Conservation (phyloP, 805 yeast genomes). For the Spathaspora sp. region DNA sequence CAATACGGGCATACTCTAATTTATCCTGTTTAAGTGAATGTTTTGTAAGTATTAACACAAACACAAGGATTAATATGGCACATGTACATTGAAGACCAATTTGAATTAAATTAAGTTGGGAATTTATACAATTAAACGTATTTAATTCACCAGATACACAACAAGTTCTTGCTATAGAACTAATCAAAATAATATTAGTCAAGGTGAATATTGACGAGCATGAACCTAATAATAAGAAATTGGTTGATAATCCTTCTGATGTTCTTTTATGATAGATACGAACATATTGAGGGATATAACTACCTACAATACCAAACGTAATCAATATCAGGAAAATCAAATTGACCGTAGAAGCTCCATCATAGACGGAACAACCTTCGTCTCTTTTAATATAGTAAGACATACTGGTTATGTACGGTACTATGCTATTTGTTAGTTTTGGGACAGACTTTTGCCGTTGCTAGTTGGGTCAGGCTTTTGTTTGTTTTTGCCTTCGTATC, state of each 20-base stretch:
- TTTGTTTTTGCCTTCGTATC: neutral
- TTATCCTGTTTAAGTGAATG: conserved; percentile 45
- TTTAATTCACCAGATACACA: conserved; percentile 44
- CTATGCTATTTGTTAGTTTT: too few relatives aligned
- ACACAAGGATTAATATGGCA: conserved; percentile 52
- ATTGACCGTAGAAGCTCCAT: conserved; percentile 47
- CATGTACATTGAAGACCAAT: conserved; percentile 61
- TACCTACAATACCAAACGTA: conserved; percentile 62
- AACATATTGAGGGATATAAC: conserved; percentile 74
- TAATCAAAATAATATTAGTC: conserved; percentile 61
- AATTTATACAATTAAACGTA: conserved; percentile 58
- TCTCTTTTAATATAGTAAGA: neutral
- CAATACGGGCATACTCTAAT: conserved; percentile 40
- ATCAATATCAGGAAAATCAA: conserved; percentile 49
- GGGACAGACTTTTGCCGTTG: too few relatives aligned
- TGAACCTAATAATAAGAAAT: conserved; percentile 66
- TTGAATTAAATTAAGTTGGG: conserved; percentile 64
- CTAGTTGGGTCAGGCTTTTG: neutral
- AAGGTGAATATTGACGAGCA: conserved; percentile 65
- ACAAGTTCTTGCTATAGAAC: conserved; percentile 60
- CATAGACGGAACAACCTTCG: conserved; percentile 37
- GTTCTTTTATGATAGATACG: conserved; percentile 55
- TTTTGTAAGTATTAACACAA: conserved; percentile 49
- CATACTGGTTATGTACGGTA: neutral
- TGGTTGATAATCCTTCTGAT: conserved; percentile 76